Evolutionary conservation across 2,329 filamentous ascomycete genomes (phyloP).

Genomic region (Ascomycota sp.): DNA sequence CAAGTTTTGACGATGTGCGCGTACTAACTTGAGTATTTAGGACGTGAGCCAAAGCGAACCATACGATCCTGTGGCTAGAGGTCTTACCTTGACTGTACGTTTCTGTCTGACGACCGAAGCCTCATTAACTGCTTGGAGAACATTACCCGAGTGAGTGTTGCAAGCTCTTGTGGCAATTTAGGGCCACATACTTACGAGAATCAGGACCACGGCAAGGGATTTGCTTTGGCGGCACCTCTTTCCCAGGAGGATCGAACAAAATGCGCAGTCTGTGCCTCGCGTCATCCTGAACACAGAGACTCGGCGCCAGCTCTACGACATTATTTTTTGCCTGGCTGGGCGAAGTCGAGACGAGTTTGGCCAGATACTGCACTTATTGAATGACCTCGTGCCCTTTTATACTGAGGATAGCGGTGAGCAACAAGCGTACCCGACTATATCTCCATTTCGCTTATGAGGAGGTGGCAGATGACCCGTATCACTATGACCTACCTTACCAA

Average conservation of each 20-base stretch:
- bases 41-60: constrained; percentile 8
- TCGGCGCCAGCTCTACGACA: constrained; percentile 34
- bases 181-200: constrained; percentile 2
- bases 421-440: background rate
- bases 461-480: constrained; percentile 24
- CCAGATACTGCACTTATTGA: constrained; percentile 22
- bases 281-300: constrained; percentile 30
- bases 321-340: constrained; percentile 33
- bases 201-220: constrained; percentile 11
- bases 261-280: constrained; percentile 10
- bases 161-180: too few relatives aligned
- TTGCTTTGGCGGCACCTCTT: constrained; percentile 46
- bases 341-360: constrained; percentile 25
- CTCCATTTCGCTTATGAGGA: background rate
- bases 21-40: constrained; percentile 2
- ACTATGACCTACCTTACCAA: constrained; percentile 34
- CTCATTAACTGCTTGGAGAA: constrained; percentile 5
- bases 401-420: constrained; percentile 16
- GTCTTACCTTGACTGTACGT: constrained; percentile 10
- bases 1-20: too few relatives aligned
- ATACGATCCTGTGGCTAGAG: constrained; percentile 10
- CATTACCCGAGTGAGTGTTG: constrained; percentile 10
- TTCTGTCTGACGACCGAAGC: constrained; percentile 11
- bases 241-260: constrained; percentile 15
- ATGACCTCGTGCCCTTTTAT: constrained; percentile 16